Evolutionary conservation across 1,284 basidiomycete species (phyloP), one percentile per base, ranked within the genome.

Genomic region (Malassezia slooffiae): DNA sequence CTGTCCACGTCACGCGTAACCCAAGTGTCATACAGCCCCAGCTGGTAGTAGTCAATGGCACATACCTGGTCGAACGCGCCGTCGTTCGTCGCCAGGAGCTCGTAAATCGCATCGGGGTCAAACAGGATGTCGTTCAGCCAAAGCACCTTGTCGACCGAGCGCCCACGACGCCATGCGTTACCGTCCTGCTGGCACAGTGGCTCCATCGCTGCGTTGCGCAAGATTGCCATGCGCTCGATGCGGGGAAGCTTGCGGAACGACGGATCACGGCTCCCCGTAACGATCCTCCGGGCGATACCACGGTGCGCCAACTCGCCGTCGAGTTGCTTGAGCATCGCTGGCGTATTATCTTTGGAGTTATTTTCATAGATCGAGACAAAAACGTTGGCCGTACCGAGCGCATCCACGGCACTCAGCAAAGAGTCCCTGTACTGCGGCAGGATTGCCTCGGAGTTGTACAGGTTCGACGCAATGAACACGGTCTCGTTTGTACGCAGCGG

Each of bases 321-420:
- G 33, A 76, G 70, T 3, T 61, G 54, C 33, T 60, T 51, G 2
- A 78, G 71, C 36, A 75, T 64, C 4, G 60, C 50, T 7, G 73
- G 71, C 1, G 75, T 74, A 2, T 52, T 50, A 55, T 79, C 78
- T 24, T 47, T 34, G 24, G 75, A 77, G 54, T 76, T 72, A 39
- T 74, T 76, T 60, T 79, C 78, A 54, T 78, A 72, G 40, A 79
- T 70, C n/a, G 77, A 78, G 5, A 79, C 71, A 52, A 74, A 79
- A 13, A 75, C 74, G 37, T 77, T 76, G 34, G 73, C 70, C 3
- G 66, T 50, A 8, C 78, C 78, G 26, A 79, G 70, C 1, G 41
- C 41, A 9, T 51, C 20, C 34, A 57, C 48, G 34, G 60, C 38
- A 22, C 19, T 20, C 23, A 55, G 38, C 36, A 64, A 45, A 2